Percentiles rank a stretch among this genome's conserved stretches.
Evolutionary conservation across 345 rosid genomes (phyloP).

Genomic region (Cardamine resedifolia): DNA sequence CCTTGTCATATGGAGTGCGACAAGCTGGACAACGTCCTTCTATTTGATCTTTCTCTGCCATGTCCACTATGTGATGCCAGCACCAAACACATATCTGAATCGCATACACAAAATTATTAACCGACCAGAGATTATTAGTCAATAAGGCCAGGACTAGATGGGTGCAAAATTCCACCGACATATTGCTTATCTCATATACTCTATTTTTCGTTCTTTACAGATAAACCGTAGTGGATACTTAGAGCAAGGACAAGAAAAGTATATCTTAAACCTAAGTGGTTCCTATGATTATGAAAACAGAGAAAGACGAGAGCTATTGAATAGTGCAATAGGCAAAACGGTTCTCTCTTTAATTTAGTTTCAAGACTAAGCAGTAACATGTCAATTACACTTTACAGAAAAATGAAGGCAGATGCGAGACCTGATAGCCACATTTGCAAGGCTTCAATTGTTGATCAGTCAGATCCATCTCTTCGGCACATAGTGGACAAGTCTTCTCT

Average conservation of each 20-base stretch:
- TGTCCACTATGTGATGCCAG: constrained; percentile 91
- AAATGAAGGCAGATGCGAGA: constrained; percentile 26
- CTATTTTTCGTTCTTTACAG: not conserved
- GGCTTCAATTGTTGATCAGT: constrained; percentile 92
- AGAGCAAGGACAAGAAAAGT: not conserved
- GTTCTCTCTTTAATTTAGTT: not conserved
- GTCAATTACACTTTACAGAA: not conserved
- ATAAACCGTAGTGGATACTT: not conserved
- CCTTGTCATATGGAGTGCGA: constrained; percentile 81
- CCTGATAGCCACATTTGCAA: constrained; percentile 90
- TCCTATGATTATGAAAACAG: not conserved
- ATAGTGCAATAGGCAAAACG: not conserved
- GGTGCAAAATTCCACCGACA: not conserved
- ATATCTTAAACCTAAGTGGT: not conserved
- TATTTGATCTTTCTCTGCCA: constrained; percentile 85
- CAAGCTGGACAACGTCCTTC: constrained; percentile 97
- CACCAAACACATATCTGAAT: constrained; percentile 93
- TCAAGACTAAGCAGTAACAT: not conserved
- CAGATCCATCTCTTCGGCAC: constrained; percentile 84
- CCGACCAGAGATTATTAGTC: not conserved
- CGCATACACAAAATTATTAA: not conserved
- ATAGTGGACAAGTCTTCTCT: constrained; percentile 74
- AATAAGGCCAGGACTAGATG: not conserved
- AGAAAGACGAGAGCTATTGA: not conserved
- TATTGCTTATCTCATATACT: not conserved